Evolutionary conservation across 768 basidiomycete species (phyloP).

Genomic region (Boletus barrowsii): DNA sequence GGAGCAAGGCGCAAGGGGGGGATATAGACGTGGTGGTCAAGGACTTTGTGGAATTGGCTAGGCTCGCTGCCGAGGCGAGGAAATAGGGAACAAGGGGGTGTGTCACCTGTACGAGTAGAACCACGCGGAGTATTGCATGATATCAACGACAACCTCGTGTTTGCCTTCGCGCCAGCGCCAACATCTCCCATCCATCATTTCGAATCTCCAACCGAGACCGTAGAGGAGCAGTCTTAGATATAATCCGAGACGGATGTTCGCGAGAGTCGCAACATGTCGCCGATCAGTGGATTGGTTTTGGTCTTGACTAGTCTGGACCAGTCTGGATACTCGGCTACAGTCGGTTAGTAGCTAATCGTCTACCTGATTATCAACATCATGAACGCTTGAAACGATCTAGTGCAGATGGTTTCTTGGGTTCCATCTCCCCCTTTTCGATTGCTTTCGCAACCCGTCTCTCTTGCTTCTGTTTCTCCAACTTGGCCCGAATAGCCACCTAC

Average conservation of each 20-base stretch:
- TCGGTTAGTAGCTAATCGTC: too few relatives aligned
- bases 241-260: background rate
- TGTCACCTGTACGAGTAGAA: background rate
- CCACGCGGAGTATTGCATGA: background rate
- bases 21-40: slow-evolving; percentile 56
- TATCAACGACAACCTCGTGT: background rate
- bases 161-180: background rate
- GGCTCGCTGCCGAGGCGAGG: slow-evolving; percentile 16
- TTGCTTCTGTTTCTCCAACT: slow-evolving; percentile 57
- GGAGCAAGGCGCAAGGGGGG: slow-evolving; percentile 51
- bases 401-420: slow-evolving; percentile 32
- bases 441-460: slow-evolving; percentile 38
- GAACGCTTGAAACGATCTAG: slow-evolving; percentile 34
- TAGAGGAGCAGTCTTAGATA: background rate
- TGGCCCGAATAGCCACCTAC: slow-evolving; percentile 62
- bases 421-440: slow-evolving; percentile 32
- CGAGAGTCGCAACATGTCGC: background rate
- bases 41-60: slow-evolving; percentile 49
- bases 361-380: slow-evolving; percentile 6
- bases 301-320: too few relatives aligned
- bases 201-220: too few relatives aligned
- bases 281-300: too few relatives aligned
- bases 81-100: background rate
- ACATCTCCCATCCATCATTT: too few relatives aligned
- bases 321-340: too few relatives aligned